These are phyloP conservation scores for Parathielavia hyrcaniae DNA, from an alignment of 495 filamentous ascomycete species.

Conservation along the genomic window DNA sequence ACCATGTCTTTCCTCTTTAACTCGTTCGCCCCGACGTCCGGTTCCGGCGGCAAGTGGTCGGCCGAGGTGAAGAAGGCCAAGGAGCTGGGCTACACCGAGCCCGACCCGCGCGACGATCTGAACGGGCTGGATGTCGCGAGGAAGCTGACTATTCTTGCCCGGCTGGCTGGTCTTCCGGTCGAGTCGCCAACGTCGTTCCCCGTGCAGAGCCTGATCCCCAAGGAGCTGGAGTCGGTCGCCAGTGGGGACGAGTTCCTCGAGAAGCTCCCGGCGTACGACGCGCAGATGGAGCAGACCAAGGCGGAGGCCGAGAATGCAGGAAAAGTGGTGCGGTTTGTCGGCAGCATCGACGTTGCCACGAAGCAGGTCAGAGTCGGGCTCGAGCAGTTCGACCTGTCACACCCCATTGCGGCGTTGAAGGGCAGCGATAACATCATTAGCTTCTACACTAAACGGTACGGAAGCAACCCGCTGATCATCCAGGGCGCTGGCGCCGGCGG, in stretches of 20 bases:
- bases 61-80: slow-evolving; percentile 84
- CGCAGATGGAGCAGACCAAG: slow-evolving; percentile 76
- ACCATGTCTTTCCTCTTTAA: slow-evolving; percentile 98
- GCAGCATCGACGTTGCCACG: slow-evolving; percentile 74
- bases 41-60: slow-evolving; percentile 68
- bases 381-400: slow-evolving; percentile 74
- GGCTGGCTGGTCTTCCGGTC: slow-evolving; percentile 70
- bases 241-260: slow-evolving; percentile 78
- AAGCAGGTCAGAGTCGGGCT: slow-evolving; percentile 81
- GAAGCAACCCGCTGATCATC: slow-evolving; percentile 79
- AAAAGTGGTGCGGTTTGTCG: slow-evolving; percentile 91
- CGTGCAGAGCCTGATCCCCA: slow-evolving; percentile 83
- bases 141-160: slow-evolving; percentile 91
- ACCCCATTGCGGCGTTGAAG: slow-evolving; percentile 86
- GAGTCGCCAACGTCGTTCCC: slow-evolving; percentile 77
- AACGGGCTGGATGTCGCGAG: slow-evolving; percentile 94
- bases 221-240: slow-evolving; percentile 64
- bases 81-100: slow-evolving; percentile 93
- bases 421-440: slow-evolving; percentile 97
- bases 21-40: slow-evolving; percentile 73
- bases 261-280: slow-evolving; percentile 69
- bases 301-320: slow-evolving; percentile 68
- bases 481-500: slow-evolving; percentile 93
- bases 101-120: slow-evolving; percentile 90
- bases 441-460: slow-evolving; percentile 95